These are phyloP conservation scores for Mrakia hoshinonis DNA, from an alignment of 768 basidiomycete genomes.

Conservation along the genomic window DNA sequence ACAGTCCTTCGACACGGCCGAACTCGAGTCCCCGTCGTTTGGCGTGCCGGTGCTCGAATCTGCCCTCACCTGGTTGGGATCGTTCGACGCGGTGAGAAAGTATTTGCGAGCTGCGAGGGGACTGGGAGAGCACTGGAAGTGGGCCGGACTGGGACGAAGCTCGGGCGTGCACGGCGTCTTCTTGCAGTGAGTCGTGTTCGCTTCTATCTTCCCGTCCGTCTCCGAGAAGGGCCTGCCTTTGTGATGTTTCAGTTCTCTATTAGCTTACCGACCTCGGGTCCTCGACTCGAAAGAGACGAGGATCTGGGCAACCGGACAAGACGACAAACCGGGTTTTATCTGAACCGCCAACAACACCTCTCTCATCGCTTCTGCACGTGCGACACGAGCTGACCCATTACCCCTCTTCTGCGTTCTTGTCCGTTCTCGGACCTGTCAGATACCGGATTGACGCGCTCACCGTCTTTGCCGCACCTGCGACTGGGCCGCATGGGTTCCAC, in stretches of 20 bases:
- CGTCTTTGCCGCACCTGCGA: conserved; percentile 73
- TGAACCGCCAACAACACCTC: background rate
- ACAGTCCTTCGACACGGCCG: conserved; percentile 42
- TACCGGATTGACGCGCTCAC: conserved; percentile 93
- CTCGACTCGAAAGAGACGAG: conserved; percentile 2
- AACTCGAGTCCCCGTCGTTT: background rate
- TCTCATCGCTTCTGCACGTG: background rate
- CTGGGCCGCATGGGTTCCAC: conserved; percentile 91
- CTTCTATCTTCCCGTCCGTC: background rate
- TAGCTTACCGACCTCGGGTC: conserved; percentile 11
- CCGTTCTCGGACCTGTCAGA: conserved; percentile 42
- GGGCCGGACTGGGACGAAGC: conserved; percentile 22
- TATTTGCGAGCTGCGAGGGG: conserved; percentile 51
- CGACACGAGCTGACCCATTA: background rate
- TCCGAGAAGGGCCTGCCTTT: background rate
- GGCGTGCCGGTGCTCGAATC: background rate
- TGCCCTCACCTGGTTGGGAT: background rate
- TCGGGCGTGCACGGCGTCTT: conserved; percentile 29
- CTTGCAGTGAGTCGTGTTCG: conserved; percentile 20
- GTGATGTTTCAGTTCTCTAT: conserved; percentile 18
- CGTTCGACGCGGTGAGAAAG: conserved; percentile 8
- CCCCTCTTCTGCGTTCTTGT: background rate
- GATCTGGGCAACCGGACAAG: conserved; percentile 35
- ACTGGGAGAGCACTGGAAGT: conserved; percentile 42
- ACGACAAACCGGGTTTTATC: conserved; percentile 44